Evolutionary conservation across 2,329 filamentous ascomycete genomes (phyloP).

Genomic region (Epichloe baconii): DNA sequence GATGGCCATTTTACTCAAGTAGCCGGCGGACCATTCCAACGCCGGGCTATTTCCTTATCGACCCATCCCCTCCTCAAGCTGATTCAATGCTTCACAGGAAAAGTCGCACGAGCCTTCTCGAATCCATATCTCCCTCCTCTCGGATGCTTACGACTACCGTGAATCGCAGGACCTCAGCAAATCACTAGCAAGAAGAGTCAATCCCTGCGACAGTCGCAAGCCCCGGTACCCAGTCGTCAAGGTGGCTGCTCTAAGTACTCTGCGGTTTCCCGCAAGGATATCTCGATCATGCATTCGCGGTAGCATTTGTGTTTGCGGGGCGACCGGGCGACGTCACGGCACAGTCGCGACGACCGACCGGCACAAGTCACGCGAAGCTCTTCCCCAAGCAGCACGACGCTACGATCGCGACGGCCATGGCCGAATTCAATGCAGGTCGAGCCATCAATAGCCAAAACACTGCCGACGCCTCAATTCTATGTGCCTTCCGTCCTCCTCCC

Average conservation of each 20-base stretch:
- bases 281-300: slow-evolving; percentile 27
- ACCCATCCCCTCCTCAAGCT: no score
- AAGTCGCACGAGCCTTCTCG: background rate
- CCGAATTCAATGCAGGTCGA: slow-evolving; percentile 9
- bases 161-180: background rate
- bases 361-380: slow-evolving; percentile 12
- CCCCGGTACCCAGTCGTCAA: slow-evolving; percentile 13
- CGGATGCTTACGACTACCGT: background rate
- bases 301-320: slow-evolving; percentile 25
- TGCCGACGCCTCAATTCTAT: slow-evolving; percentile 14
- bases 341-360: slow-evolving; percentile 13
- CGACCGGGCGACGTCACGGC: slow-evolving; percentile 22
- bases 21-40: background rate
- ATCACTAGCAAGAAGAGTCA: background rate
- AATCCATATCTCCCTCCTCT: background rate
- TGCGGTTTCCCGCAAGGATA: slow-evolving; percentile 32
- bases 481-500: slow-evolving; percentile 25
- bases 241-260: slow-evolving; percentile 24
- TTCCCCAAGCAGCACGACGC: slow-evolving; percentile 11
- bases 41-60: background rate
- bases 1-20: background rate
- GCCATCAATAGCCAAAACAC: slow-evolving; percentile 1
- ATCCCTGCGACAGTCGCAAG: background rate
- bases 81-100: no score
- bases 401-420: slow-evolving; percentile 12